Evolutionary conservation across 805 yeast species (phyloP).

Genomic region (Lachancea dasiensis): DNA sequence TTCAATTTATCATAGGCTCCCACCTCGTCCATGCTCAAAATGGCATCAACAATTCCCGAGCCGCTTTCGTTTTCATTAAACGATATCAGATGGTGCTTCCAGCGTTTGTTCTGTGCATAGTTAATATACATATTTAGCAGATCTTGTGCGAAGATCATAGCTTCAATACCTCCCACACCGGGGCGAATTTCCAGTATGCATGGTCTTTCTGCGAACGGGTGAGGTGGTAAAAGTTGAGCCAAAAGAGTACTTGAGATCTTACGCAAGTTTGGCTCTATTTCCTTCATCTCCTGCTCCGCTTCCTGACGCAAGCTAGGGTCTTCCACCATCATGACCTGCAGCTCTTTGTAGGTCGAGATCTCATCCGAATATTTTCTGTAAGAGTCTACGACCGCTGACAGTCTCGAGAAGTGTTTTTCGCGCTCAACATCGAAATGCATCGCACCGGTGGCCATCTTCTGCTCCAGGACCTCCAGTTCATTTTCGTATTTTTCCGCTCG

Average conservation of each 20-base stretch:
- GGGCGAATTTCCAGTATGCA: slow-evolving; percentile 84
- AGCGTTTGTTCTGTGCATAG: slow-evolving; percentile 56
- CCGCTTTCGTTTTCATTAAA: slow-evolving; percentile 52
- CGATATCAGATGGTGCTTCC: slow-evolving; percentile 63
- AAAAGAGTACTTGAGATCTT: slow-evolving; percentile 43
- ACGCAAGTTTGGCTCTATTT: slow-evolving; percentile 40
- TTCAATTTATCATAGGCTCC: slow-evolving; percentile 71
- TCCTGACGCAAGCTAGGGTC: slow-evolving; percentile 42
- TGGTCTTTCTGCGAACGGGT: slow-evolving; percentile 67
- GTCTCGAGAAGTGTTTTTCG: slow-evolving; percentile 43
- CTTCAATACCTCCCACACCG: slow-evolving; percentile 95
- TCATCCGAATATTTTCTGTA: slow-evolving; percentile 35
- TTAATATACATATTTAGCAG: slow-evolving; percentile 73
- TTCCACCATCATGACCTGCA: slow-evolving; percentile 29
- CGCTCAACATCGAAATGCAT: slow-evolving; percentile 39
- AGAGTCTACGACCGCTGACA: slow-evolving; percentile 40
- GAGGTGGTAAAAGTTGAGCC: slow-evolving; percentile 62
- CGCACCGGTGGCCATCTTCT: slow-evolving; percentile 36
- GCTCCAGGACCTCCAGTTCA: slow-evolving; percentile 40
- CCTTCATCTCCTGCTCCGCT: slow-evolving; percentile 55
- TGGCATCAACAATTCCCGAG: slow-evolving; percentile 69
- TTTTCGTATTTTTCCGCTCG: slow-evolving; percentile 39
- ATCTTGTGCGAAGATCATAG: slow-evolving; percentile 79
- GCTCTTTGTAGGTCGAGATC: slow-evolving; percentile 30
- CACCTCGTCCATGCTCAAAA: slow-evolving; percentile 62